Evolutionary conservation across 2,329 filamentous ascomycete species (phyloP).

Genomic region (Cadophora malorum): DNA sequence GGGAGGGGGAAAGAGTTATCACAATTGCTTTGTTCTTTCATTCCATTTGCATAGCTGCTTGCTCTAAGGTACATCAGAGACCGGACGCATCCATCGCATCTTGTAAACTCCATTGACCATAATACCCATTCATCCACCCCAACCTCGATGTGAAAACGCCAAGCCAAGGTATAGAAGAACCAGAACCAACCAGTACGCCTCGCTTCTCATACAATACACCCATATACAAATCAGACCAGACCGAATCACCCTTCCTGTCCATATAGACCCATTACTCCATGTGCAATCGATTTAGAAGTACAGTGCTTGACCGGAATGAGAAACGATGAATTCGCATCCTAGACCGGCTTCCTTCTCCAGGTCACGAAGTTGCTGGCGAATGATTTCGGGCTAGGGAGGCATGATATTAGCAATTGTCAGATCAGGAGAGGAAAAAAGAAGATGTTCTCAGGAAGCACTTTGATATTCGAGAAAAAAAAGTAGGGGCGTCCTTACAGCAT

Average conservation of each 20-base stretch:
- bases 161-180: neutral
- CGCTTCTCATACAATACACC: neutral
- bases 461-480: neutral
- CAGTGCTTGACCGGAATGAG: slow-evolving; percentile 66
- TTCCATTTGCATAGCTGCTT: neutral
- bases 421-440: neutral
- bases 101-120: neutral
- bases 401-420: neutral
- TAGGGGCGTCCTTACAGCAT: neutral
- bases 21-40: neutral
- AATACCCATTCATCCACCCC: neutral
- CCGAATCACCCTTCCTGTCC: neutral
- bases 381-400: slow-evolving; percentile 57
- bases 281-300: slow-evolving; percentile 41
- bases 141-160: neutral
- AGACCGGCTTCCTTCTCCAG: slow-evolving; percentile 62
- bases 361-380: slow-evolving; percentile 71
- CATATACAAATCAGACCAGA: neutral
- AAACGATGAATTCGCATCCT: slow-evolving; percentile 82
- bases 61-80: neutral
- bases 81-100: neutral
- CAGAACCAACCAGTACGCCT: neutral
- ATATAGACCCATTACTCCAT: neutral
- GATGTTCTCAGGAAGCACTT: neutral
- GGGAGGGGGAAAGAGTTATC: neutral